phyloP scores from a whole-genome alignment of 192 early-diverging fungal genomes.

The Dissophora ornata region DNA sequence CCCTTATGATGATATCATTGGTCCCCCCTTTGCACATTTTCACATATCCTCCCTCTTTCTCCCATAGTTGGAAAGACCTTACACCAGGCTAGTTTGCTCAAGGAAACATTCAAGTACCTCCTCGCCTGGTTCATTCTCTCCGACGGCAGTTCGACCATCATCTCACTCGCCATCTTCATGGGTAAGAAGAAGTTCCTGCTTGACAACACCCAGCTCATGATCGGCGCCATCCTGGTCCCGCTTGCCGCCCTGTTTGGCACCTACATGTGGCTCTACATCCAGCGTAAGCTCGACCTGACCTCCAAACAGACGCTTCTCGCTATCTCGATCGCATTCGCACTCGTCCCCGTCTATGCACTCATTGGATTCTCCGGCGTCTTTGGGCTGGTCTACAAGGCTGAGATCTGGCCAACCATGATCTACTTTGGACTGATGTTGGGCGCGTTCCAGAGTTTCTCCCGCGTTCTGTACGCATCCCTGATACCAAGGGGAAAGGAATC shows the following conservation, averaged over 20 bases:
- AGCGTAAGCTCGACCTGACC: slow-evolving; percentile 58
- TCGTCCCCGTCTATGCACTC: slow-evolving; percentile 72
- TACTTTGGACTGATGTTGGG: slow-evolving; percentile 75
- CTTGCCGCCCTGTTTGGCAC: slow-evolving; percentile 65
- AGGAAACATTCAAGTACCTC: slow-evolving; percentile 71
- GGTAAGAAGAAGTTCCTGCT: slow-evolving; percentile 65
- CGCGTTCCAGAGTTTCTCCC: slow-evolving; percentile 65
- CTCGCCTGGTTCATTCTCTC: slow-evolving; percentile 78
- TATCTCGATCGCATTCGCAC: slow-evolving; percentile 55
- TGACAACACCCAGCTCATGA: slow-evolving; percentile 59
- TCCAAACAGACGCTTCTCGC: slow-evolving; percentile 67
- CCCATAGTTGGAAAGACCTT: slow-evolving; percentile 40
- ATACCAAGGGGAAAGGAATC: slow-evolving; percentile 73
- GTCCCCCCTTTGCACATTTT: slow-evolving; percentile 37
- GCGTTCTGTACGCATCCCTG: slow-evolving; percentile 72
- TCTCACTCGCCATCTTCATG: slow-evolving; percentile 67
- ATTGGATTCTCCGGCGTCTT: slow-evolving; percentile 68
- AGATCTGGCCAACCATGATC: slow-evolving; percentile 66
- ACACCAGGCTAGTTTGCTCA: slow-evolving; percentile 58
- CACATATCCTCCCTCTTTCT: slow-evolving; percentile 8
- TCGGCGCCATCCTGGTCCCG: slow-evolving; percentile 68
- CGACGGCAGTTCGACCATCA: slow-evolving; percentile 72
- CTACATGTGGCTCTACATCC: slow-evolving; percentile 65
- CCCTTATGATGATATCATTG: too few species aligned
- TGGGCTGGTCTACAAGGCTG: slow-evolving; percentile 63